Evolutionary conservation across 2,329 filamentous ascomycete species (phyloP).

Genomic region (Hymenoscyphus albidus): DNA sequence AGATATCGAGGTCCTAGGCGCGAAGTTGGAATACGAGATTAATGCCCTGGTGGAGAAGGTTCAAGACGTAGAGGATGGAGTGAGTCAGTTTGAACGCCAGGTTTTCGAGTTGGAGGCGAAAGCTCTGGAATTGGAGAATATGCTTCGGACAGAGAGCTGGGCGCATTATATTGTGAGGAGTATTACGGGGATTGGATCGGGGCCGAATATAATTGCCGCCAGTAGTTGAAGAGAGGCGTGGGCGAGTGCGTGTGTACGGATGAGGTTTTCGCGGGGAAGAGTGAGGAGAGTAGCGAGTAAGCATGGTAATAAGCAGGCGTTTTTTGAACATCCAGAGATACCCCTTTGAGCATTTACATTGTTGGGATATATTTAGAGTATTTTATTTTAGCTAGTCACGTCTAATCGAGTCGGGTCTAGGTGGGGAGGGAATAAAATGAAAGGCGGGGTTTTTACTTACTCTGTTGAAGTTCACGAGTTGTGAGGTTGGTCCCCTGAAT

Average conservation of each 20-base stretch:
- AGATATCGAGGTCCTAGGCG: conserved; percentile 75
- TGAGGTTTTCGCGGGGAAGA: not conserved
- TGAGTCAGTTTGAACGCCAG: conserved; percentile 74
- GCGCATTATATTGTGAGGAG: conserved; percentile 33
- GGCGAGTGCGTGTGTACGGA: not conserved
- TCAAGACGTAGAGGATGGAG: conserved; percentile 80
- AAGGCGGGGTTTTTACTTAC: too few species aligned
- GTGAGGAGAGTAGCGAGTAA: conserved; percentile 9
- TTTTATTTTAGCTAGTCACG: too few species aligned
- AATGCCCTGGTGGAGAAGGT: conserved; percentile 74
- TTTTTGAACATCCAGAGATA: conserved; percentile 22
- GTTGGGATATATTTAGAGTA: not conserved
- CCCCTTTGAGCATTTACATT: conserved; percentile 30
- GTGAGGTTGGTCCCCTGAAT: too few species aligned
- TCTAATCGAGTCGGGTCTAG: too few species aligned
- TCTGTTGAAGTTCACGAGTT: too few species aligned
- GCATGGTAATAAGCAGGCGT: conserved; percentile 26
- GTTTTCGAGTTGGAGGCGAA: conserved; percentile 66
- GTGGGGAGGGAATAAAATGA: too few species aligned
- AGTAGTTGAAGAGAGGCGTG: conserved; percentile 5
- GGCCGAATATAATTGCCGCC: conserved; percentile 28
- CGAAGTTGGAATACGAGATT: conserved; percentile 90
- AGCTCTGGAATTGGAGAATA: conserved; percentile 56
- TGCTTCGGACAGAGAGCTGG: conserved; percentile 34
- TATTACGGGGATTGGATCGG: conserved; percentile 34